Percentiles rank a stretch among this genome's conserved stretches.
Evolutionary conservation across 1,284 basidiomycete species (phyloP).

Genomic region (Polyporus tsugae): DNA sequence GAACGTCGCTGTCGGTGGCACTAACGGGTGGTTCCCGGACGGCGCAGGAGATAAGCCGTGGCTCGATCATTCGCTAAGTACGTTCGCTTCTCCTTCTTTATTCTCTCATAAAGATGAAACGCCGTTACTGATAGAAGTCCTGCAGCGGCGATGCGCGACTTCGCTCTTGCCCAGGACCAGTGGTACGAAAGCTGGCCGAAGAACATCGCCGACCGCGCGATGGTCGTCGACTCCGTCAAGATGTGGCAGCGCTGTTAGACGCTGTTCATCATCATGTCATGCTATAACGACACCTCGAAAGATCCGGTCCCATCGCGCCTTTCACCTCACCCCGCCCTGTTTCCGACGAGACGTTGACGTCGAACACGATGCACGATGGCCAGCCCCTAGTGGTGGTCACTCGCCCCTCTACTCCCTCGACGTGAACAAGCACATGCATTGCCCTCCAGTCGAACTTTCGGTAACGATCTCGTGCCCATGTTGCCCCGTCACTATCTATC

Average conservation of each 20-base stretch:
- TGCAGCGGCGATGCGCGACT: slow-evolving; percentile 69
- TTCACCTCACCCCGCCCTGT: slow-evolving; percentile 3
- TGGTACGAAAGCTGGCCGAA: slow-evolving; percentile 81
- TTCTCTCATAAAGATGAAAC: not conserved
- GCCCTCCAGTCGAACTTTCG: not conserved
- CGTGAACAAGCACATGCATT: not conserved
- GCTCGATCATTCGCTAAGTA: slow-evolving; percentile 70
- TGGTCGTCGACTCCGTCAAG: slow-evolving; percentile 81
- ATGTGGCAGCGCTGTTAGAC: slow-evolving; percentile 73
- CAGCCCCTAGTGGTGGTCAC: not conserved
- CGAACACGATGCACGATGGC: slow-evolving; percentile 1
- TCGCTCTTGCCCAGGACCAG: slow-evolving; percentile 64
- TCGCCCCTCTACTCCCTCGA: slow-evolving; percentile 5
- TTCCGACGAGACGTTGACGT: slow-evolving; percentile 3
- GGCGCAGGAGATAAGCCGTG: slow-evolving; percentile 79
- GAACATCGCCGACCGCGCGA: slow-evolving; percentile 66
- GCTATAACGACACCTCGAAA: slow-evolving; percentile 1
- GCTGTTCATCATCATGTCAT: slow-evolving; percentile 1
- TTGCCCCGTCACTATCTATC: not conserved
- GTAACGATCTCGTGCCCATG: slow-evolving; percentile 6
- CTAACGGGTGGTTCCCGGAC: slow-evolving; percentile 87
- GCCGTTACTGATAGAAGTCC: slow-evolving; percentile 19
- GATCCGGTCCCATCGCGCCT: not conserved
- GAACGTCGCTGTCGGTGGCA: slow-evolving; percentile 81
- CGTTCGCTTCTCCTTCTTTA: slow-evolving; percentile 32